phyloP scores from a whole-genome alignment of 2,329 filamentous ascomycete species.

The Talaromyces sp. region DNA sequence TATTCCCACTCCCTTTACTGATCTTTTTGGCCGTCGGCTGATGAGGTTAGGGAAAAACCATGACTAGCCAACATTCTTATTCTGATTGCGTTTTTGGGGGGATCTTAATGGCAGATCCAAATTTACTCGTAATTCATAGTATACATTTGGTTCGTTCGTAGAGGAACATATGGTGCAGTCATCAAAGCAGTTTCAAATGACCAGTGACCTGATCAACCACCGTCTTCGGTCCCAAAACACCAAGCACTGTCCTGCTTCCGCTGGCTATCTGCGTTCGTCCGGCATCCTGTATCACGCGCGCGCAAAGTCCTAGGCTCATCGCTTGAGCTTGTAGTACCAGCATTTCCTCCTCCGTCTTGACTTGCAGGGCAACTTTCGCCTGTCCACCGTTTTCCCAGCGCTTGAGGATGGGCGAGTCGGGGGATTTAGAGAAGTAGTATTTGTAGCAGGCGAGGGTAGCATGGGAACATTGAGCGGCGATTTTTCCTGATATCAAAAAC shows the following conservation, averaged over 20 bases:
- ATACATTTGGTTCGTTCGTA: background rate
- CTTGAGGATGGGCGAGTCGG: conserved; percentile 60
- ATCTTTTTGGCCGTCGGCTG: conserved; percentile 67
- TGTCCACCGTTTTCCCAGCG: conserved; percentile 86
- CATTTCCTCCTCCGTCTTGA: conserved; percentile 76
- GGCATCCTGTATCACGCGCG: conserved; percentile 90
- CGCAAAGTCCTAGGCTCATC: conserved; percentile 76
- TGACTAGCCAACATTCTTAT: conserved; percentile 64
- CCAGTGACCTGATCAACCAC: conserved; percentile 84
- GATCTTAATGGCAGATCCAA: background rate
- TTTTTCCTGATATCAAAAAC: conserved; percentile 69
- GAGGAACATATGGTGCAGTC: background rate
- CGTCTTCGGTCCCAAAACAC: conserved; percentile 77
- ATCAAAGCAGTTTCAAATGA: conserved; percentile 74
- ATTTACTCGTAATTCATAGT: background rate
- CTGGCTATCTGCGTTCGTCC: conserved; percentile 94
- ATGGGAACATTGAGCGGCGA: conserved; percentile 90
- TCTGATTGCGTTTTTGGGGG: background rate
- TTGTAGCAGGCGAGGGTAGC: conserved; percentile 99
- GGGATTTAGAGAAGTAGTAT: conserved; percentile 59
- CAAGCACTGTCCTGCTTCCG: conserved; percentile 87
- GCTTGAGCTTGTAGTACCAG: conserved; percentile 76
- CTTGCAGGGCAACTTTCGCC: conserved; percentile 89
- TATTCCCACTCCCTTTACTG: conserved; percentile 87
- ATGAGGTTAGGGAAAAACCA: conserved; percentile 91